Evolutionary conservation across 2,329 filamentous ascomycete species (phyloP), one percentile per base, ranked within the genome.

Genomic region (Colletotrichum noveboracense): DNA sequence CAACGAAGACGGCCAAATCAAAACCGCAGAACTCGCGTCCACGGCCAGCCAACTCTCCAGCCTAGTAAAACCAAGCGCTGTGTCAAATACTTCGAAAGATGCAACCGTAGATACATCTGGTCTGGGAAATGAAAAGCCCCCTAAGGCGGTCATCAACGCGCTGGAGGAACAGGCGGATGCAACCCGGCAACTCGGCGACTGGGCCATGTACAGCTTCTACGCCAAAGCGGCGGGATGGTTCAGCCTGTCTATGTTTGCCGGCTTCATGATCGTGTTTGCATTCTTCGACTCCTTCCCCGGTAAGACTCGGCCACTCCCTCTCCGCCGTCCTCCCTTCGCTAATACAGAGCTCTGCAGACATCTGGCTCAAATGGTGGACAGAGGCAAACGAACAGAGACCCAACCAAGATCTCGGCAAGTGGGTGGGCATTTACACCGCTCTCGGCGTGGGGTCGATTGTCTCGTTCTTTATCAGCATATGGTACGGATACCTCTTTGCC

Each of bases 301-400:
- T 66, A 78, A 58, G 71, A 0, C 8, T 66, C 13, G 14, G 32
- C 55, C 24, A 38, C 38, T 12, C 18, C 7, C 3, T 34, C 5
- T 21, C 9, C 7, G 3, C 7, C 30, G 6, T 28, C 9, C 7
- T 48, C 6, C 3, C 1, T 6, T 26, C 26, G 10, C 34, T 60
- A 24, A 48, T 8, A 13, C 43, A 18, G 2, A 9, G n/a, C 24
- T 48, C 10, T 43, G 2, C n/a, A 75, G 75, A 68, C 62, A 66
- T 89, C 6, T 89, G 88, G 88, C 82, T 89, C 8, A 85, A 88
- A 72, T 86, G 86, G 80, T 90, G 86, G 88, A 84, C 87, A 0
- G 83, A 86, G 66, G 85, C 84, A 55, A 87, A 86, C 56, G 80
- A 82, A 6, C 68, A 78, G 0, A 77, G 82, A 24, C 85, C 86